Evolutionary conservation across 345 rosid genomes (phyloP).

Genomic region (Limnanthes douglasii): DNA sequence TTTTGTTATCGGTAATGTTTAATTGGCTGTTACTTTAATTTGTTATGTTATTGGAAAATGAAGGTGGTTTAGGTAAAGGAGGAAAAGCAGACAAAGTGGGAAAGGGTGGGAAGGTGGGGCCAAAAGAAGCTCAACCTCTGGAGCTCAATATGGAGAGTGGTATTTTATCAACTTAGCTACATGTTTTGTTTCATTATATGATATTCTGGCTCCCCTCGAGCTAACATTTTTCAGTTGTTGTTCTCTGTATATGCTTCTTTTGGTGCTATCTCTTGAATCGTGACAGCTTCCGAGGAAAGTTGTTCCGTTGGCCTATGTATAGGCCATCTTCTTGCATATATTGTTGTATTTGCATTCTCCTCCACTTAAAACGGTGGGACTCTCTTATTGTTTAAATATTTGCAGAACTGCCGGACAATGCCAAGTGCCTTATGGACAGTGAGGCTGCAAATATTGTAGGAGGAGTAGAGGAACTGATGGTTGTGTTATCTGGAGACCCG

Average conservation of each 20-base stretch:
- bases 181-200: not conserved
- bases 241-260: not conserved
- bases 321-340: too few relatives aligned
- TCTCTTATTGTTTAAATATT: not conserved
- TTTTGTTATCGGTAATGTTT: constrained; percentile 3
- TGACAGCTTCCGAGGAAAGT: not conserved
- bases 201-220: not conserved
- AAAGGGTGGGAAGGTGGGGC: constrained; percentile 19
- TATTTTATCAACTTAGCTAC: constrained; percentile 7
- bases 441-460: constrained; percentile 61
- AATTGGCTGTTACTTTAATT: constrained; percentile 2
- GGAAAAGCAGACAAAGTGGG: constrained; percentile 35
- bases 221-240: not conserved
- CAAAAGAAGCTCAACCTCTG: constrained; percentile 36
- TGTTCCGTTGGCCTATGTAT: too few relatives aligned
- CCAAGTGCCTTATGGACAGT: constrained; percentile 70
- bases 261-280: constrained; percentile 2
- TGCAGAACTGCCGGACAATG: constrained; percentile 68
- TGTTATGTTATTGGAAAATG: constrained; percentile 8
- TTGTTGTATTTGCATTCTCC: too few relatives aligned
- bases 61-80: constrained; percentile 29
- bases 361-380: too few relatives aligned
- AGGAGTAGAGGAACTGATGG: constrained; percentile 73
- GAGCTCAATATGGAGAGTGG: constrained; percentile 60
- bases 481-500: constrained; percentile 59